A percentile compares a stretch with the other conserved stretches of the same genome.
Evolutionary conservation across 805 yeast species (phyloP).

Genomic region (Cyberlindnera maclurae): DNA sequence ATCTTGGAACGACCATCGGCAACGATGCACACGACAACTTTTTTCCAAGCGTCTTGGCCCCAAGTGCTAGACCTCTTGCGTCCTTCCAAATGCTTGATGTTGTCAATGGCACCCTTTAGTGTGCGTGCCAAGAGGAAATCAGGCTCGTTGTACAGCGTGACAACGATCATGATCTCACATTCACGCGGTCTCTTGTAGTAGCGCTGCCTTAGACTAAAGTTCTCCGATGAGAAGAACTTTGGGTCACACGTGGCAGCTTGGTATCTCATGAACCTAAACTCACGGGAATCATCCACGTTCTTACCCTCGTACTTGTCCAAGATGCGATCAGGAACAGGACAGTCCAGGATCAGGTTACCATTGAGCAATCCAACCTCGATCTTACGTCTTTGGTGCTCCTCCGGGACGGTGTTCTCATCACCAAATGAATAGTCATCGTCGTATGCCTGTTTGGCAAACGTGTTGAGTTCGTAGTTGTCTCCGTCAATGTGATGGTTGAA

Average conservation of each 20-base stretch:
- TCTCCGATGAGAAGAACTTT: conserved; percentile 47
- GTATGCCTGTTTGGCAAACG: conserved; percentile 14
- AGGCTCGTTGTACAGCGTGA: conserved; percentile 88
- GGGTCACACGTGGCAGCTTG: conserved; percentile 95
- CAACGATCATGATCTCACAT: conserved; percentile 79
- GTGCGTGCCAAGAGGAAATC: conserved; percentile 80
- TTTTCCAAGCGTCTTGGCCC: conserved; percentile 97
- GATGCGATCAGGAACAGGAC: conserved; percentile 75
- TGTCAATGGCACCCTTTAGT: conserved; percentile 83
- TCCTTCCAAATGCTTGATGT: conserved; percentile 65
- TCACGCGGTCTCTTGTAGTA: conserved; percentile 71
- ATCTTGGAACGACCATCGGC: conserved; percentile 89
- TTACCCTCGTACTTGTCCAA: conserved; percentile 41
- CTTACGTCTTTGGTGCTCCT: conserved; percentile 37
- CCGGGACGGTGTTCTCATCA: conserved; percentile 33
- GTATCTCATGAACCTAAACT: conserved; percentile 83
- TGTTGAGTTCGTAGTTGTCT: conserved; percentile 23
- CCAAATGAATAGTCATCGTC: conserved; percentile 13
- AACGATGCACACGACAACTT: conserved; percentile 80
- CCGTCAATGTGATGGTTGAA: conserved; percentile 17
- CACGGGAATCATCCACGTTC: conserved; percentile 40
- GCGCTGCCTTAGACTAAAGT: conserved; percentile 77
- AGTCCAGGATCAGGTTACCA: conserved; percentile 82
- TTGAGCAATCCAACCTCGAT: conserved; percentile 29
- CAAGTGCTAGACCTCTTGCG: conserved; percentile 64